Base-by-base conservation (phyloP, 1,284 basidiomycete species). In the Moniliella sp. region DNA sequence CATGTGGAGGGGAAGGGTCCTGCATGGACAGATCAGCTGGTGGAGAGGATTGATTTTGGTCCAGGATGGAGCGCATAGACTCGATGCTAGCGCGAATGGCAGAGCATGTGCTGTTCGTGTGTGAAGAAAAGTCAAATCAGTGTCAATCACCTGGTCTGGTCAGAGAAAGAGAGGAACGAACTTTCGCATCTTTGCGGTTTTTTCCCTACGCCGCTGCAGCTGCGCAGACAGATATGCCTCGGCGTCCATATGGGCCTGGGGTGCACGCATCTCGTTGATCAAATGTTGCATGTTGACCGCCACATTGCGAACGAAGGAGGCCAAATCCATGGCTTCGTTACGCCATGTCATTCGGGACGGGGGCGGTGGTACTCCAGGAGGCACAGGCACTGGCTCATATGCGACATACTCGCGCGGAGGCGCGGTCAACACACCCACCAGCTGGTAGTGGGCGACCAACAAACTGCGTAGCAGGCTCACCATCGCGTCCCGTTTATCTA, bases 381-480 rank as follows among this genome's bases (percentile, higher is more conserved):
- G 14, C 1, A 25, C 14, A 4, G 31, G 31, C 15, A 25, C 18
- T n/a, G 18, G 18, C 23, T 25, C 31, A 14, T 12, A 12, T 8
- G 31, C 31, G 21, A 32, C 4, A 39, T 53, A 57, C 1, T 43
- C 45, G 25, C 53, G 44, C 3, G 51, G 47, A 10, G 52, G 52
- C 7, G 37, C 39, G 12, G 48, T 36, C 9, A 57, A 27, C 25
- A 47, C 44, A 4, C 40, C 35, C 2, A 42, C 43, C 23, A 57
- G 45, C 30, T 44, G 37, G 12, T 45, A 39, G 34, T 57, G 54
- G 11, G 52, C 53, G 10, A 45, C 41, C 10, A 61, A 48, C 19
- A 56, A 48, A 26, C 59, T 65, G 23, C 40, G 62, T 5, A 58
- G 47, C 11, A 58, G 45, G n/a, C 36, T 57, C 4, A 48, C 51